Evolutionary conservation across 257 asterid species (phyloP).

Genomic region (Avicennia marina): DNA sequence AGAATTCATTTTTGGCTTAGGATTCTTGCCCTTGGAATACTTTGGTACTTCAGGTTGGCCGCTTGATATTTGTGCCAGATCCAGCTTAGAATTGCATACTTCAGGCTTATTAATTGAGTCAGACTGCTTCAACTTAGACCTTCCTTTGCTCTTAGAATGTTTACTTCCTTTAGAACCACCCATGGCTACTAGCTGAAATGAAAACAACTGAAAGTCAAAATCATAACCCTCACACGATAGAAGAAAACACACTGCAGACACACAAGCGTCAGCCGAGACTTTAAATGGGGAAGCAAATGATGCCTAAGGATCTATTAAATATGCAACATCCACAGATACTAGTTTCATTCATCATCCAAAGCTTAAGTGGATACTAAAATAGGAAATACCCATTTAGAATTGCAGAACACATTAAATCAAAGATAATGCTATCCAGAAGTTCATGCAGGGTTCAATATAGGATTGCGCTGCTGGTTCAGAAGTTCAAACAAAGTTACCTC

Average conservation of each 20-base stretch:
- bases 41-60: not conserved
- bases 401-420: not conserved
- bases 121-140: conserved; percentile 7
- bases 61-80: conserved; percentile 7
- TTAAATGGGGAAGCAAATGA: not conserved
- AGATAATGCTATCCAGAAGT: not conserved
- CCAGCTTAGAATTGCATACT: conserved; percentile 6
- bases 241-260: not conserved
- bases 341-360: no score
- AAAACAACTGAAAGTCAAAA: not conserved
- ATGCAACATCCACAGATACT: no score
- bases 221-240: not conserved
- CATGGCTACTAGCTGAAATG: conserved; percentile 18
- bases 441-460: not conserved
- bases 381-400: not conserved
- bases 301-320: no score
- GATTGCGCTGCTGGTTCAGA: not conserved
- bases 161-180: conserved; percentile 22
- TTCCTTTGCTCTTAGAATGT: conserved; percentile 23
- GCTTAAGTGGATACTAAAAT: no score
- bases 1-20: not conserved
- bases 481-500: not conserved
- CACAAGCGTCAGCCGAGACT: not conserved
- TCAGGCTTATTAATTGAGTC: conserved; percentile 10
- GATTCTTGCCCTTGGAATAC: conserved; percentile 5